phyloP scores from a whole-genome alignment of 805 yeast genomes.

The Candida ulmi region DNA sequence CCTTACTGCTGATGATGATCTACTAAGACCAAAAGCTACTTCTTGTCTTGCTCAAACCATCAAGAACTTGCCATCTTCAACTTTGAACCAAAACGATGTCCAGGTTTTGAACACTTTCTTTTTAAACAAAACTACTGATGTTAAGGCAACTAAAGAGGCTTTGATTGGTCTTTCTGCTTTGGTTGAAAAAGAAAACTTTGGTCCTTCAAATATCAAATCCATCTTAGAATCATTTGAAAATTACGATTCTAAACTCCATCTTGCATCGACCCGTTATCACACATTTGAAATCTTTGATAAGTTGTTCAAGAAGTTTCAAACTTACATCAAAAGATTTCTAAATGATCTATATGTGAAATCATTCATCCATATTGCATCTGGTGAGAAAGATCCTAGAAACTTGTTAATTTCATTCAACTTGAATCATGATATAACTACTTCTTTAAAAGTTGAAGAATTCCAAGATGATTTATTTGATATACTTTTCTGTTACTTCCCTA shows the following conservation, averaged over 20 bases:
- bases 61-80: conserved; percentile 20
- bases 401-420: conserved; percentile 63
- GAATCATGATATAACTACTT: conserved; percentile 39
- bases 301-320: conserved; percentile 27
- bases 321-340: conserved; percentile 11
- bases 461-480: conserved; percentile 77
- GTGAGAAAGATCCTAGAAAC: conserved; percentile 94
- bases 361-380: conserved; percentile 65
- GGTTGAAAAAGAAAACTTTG: conserved; percentile 45
- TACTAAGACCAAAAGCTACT: conserved; percentile 44
- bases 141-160: conserved; percentile 44
- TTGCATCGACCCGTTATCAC: conserved; percentile 57
- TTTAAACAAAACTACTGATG: conserved; percentile 63
- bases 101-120: conserved; percentile 45
- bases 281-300: conserved; percentile 47
- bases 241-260: conserved; percentile 51
- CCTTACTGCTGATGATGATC: conserved; percentile 54
- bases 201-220: conserved; percentile 26
- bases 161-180: conserved; percentile 50
- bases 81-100: conserved; percentile 33
- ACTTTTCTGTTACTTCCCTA: conserved; percentile 93
- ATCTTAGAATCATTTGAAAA: conserved; percentile 32
- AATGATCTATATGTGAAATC: conserved; percentile 44
- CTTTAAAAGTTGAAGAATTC: conserved; percentile 32
- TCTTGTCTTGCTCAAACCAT: conserved; percentile 37